Conservation (phyloP, 108 stramenopile species). For the Skeletonema costatum region DNA sequence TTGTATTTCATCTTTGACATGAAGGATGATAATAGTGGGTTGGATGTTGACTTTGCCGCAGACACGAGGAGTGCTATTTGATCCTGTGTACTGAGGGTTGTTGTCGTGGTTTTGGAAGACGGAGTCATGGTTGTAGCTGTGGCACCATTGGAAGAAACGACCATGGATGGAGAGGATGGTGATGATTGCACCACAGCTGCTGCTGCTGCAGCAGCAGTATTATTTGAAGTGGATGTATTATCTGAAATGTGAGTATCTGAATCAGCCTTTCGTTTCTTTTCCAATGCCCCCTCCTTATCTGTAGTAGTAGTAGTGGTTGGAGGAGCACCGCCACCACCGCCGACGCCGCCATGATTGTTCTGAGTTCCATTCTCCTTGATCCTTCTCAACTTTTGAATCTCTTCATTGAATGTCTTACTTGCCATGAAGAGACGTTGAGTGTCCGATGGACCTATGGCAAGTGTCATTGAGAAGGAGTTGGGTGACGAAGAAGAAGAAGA, state of each 20-base stretch:
- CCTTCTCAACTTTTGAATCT: conserved; percentile 27
- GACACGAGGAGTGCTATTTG: conserved; percentile 29
- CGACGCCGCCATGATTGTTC: not conserved
- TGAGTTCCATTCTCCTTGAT: not conserved
- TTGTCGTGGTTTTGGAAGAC: not conserved
- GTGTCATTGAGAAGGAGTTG: conserved; percentile 56
- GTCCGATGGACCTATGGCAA: conserved; percentile 66
- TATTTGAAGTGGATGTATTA: not conserved
- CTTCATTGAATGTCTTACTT: conserved; percentile 56
- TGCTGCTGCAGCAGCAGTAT: not conserved
- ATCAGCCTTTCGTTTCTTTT: not conserved
- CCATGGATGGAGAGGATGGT: not conserved
- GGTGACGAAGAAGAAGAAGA: not conserved
- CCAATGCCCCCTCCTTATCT: not conserved
- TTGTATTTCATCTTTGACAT: conserved; percentile 44
- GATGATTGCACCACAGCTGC: not conserved
- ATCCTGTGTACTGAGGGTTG: conserved; percentile 9
- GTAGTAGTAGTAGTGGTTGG: not conserved
- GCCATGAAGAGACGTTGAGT: conserved; percentile 62
- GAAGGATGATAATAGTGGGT: conserved; percentile 51
- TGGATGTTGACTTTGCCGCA: conserved; percentile 52
- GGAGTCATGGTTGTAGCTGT: not conserved
- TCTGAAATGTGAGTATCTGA: not conserved
- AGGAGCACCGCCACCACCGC: not conserved
- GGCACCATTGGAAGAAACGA: not conserved